These are phyloP conservation scores for Quercus berberidifolia DNA, from an alignment of 306 rosid genomes.

Conservation along the genomic window DNA sequence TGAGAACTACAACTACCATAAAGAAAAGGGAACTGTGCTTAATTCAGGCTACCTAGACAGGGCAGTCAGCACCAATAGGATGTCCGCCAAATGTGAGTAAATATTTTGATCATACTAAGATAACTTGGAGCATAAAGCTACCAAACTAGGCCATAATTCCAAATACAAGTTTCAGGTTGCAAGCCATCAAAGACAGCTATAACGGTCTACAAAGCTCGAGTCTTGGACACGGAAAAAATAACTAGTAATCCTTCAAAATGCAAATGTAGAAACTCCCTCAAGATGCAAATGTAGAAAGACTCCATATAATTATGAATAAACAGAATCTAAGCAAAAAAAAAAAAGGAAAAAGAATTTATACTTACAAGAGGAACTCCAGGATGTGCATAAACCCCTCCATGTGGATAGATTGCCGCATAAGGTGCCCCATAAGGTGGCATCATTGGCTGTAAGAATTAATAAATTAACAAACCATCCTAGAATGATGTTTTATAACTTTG, in stretches of 20 bases:
- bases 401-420: constrained; percentile 80
- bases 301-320: not conserved
- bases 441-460: constrained; percentile 66
- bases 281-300: not conserved
- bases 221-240: constrained; percentile 4
- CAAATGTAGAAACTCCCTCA: not conserved
- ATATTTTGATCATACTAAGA: not conserved
- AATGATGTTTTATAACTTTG: not conserved
- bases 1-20: not conserved
- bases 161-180: constrained; percentile 1
- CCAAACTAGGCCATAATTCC: not conserved
- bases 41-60: not conserved
- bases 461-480: constrained; percentile 19
- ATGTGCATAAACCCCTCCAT: constrained; percentile 85
- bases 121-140: not conserved
- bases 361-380: constrained; percentile 76
- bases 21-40: not conserved
- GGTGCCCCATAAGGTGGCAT: constrained; percentile 86
- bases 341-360: not conserved
- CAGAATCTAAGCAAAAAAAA: not conserved
- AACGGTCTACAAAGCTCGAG: not conserved
- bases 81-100: not conserved
- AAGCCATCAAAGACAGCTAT: not conserved
- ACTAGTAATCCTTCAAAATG: constrained; percentile 1
- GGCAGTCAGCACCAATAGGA: not conserved